Percentiles rank a stretch among this genome's conserved stretches.
Evolutionary conservation across 331 rosid species (phyloP).

Genomic region (Quercus phellos): DNA sequence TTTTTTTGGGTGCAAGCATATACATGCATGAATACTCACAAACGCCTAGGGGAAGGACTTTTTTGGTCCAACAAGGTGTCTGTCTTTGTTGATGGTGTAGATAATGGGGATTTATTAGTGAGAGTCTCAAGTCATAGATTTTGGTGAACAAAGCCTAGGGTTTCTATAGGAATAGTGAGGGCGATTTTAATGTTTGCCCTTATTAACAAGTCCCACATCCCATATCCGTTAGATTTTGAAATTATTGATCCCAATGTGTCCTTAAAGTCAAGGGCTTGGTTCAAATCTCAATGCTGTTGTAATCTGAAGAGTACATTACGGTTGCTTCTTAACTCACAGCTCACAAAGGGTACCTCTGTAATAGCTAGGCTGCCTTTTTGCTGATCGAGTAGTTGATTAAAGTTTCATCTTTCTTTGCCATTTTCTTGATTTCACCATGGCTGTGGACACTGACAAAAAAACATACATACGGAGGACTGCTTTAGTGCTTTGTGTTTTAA

Average conservation of each 20-base stretch:
- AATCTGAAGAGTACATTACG: not conserved
- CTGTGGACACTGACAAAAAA: not conserved
- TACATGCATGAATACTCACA: slow-evolving; percentile 28
- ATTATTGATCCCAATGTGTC: slow-evolving; percentile 27
- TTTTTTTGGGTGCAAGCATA: not conserved
- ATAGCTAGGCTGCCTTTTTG: not conserved
- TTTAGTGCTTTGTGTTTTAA: no score
- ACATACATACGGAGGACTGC: not conserved
- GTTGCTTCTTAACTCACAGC: not conserved
- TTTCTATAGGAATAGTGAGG: slow-evolving; percentile 14
- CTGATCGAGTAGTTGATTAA: slow-evolving; percentile 1
- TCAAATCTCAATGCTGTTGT: slow-evolving; percentile 38
- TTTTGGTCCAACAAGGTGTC: slow-evolving; percentile 14
- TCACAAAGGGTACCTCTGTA: not conserved
- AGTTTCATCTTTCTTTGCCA: not conserved
- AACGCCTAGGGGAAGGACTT: slow-evolving; percentile 15
- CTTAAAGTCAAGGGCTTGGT: slow-evolving; percentile 33
- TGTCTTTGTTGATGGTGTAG: slow-evolving; percentile 23
- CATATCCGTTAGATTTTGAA: slow-evolving; percentile 29
- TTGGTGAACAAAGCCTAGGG: slow-evolving; percentile 39
- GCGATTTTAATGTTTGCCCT: slow-evolving; percentile 12
- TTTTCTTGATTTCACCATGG: slow-evolving; percentile 22
- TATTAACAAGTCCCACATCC: slow-evolving; percentile 5
- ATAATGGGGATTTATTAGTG: slow-evolving; percentile 14
- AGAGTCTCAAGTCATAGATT: slow-evolving; percentile 31